phyloP scores from a whole-genome alignment of 1,284 basidiomycete genomes.

The Leccinum solheimii region DNA sequence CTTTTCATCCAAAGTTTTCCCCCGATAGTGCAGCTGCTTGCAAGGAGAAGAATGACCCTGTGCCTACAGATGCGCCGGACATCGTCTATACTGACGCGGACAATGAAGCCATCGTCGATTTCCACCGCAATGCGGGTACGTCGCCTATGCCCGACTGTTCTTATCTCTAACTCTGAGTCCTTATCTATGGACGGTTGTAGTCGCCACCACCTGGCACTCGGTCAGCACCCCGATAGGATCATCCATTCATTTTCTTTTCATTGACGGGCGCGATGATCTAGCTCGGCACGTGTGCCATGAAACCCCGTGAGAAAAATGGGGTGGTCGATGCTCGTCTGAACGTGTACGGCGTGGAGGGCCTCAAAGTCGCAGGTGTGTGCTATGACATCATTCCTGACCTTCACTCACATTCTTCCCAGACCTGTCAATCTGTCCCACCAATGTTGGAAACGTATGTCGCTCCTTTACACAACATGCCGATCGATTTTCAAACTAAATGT shows the following conservation, averaged over 20 bases:
- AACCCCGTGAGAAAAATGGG: constrained; percentile 24
- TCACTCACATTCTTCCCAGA: constrained; percentile 18
- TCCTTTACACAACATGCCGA: neutral
- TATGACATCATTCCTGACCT: neutral
- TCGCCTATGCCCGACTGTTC: neutral
- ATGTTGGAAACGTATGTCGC: constrained; percentile 32
- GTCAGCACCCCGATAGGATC: constrained; percentile 35
- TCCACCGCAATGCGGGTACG: constrained; percentile 36
- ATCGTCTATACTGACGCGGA: constrained; percentile 60
- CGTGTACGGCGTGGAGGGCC: constrained; percentile 29
- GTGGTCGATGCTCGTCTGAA: constrained; percentile 35
- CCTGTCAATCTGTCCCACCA: constrained; percentile 33
- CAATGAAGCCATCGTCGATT: constrained; percentile 51
- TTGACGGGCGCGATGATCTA: neutral
- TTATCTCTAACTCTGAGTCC: neutral
- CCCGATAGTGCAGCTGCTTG: constrained; percentile 45
- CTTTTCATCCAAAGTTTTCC: constrained; percentile 51
- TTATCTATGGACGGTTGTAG: constrained; percentile 29
- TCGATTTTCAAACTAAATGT: neutral
- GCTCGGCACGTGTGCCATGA: constrained; percentile 34
- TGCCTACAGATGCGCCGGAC: constrained; percentile 43
- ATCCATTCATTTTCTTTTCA: neutral
- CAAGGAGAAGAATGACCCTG: constrained; percentile 36
- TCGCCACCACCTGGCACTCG: constrained; percentile 54
- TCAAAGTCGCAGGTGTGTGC: constrained; percentile 32